These are phyloP conservation scores for Quercus alba DNA, from an alignment of 306 rosid genomes.

Conservation along the genomic window DNA sequence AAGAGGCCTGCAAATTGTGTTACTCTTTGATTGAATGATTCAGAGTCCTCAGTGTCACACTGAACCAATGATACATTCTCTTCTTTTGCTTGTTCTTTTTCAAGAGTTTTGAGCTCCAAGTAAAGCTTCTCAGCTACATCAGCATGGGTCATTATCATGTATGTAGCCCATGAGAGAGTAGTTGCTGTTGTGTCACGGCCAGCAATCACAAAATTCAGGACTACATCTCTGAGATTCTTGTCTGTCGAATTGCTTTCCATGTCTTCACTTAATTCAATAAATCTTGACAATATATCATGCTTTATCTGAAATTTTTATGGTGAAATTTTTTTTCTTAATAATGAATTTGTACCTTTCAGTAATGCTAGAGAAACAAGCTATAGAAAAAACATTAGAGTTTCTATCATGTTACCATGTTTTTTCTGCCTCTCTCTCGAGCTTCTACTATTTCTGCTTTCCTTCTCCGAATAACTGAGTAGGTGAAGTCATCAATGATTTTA, in stretches of 20 bases:
- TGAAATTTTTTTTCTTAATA: neutral
- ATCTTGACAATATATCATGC: slow-evolving; percentile 86
- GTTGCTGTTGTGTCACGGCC: slow-evolving; percentile 98
- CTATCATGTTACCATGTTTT: slow-evolving; percentile 44
- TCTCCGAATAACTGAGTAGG: slow-evolving; percentile 69
- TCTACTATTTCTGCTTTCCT: slow-evolving; percentile 81
- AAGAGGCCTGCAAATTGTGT: slow-evolving; percentile 52
- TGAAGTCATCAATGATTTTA: slow-evolving; percentile 66
- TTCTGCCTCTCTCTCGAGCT: slow-evolving; percentile 24
- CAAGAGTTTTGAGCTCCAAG: slow-evolving; percentile 64
- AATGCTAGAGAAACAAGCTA: neutral
- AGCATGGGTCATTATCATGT: slow-evolving; percentile 72
- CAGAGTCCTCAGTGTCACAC: slow-evolving; percentile 43
- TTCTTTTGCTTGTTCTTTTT: slow-evolving; percentile 61
- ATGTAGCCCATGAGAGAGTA: slow-evolving; percentile 90
- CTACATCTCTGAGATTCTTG: slow-evolving; percentile 81
- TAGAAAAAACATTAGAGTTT: neutral
- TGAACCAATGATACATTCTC: slow-evolving; percentile 43
- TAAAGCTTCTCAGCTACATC: slow-evolving; percentile 69
- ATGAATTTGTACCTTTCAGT: neutral
- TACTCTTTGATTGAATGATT: slow-evolving; percentile 59
- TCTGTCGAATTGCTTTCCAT: slow-evolving; percentile 49
- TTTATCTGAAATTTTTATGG: slow-evolving; percentile 47
- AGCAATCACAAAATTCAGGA: slow-evolving; percentile 91
- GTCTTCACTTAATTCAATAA: slow-evolving; percentile 64